Evolutionary conservation across 2,329 filamentous ascomycete genomes (phyloP).

Genomic region (Fusarium sp.): DNA sequence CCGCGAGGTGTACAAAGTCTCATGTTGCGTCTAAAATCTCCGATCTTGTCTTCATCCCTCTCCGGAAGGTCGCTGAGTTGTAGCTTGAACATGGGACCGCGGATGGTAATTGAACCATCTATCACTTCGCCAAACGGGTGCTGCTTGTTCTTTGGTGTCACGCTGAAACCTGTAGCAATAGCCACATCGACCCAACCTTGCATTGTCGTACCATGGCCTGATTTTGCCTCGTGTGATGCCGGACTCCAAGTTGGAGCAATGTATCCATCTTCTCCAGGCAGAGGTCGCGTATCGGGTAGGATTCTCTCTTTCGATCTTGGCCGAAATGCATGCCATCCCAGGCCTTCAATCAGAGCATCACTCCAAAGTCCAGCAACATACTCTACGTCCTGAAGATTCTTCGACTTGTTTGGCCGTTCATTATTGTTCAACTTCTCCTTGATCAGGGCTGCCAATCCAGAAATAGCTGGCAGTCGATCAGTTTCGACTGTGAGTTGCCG

Average conservation of each 20-base stretch:
- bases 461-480: background rate
- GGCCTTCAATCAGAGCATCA: background rate
- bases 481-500: background rate
- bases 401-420: background rate
- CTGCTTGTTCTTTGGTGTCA: background rate
- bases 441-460: background rate
- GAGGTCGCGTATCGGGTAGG: background rate
- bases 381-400: background rate
- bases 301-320: accelerated
- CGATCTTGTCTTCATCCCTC: background rate
- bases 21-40: background rate
- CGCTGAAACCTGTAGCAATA: background rate
- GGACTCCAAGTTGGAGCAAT: conserved; percentile 23
- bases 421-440: background rate
- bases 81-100: background rate
- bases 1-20: conserved; percentile 11
- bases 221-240: background rate
- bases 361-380: conserved; percentile 7
- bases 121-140: conserved; percentile 12
- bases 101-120: conserved; percentile 1
- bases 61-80: background rate
- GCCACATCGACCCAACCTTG: conserved; percentile 10
- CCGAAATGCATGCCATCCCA: background rate
- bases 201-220: background rate
- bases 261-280: background rate